Evolutionary conservation across 2,329 filamentous ascomycete genomes (phyloP).

Genomic region (Pochonia chlamydosporia): DNA sequence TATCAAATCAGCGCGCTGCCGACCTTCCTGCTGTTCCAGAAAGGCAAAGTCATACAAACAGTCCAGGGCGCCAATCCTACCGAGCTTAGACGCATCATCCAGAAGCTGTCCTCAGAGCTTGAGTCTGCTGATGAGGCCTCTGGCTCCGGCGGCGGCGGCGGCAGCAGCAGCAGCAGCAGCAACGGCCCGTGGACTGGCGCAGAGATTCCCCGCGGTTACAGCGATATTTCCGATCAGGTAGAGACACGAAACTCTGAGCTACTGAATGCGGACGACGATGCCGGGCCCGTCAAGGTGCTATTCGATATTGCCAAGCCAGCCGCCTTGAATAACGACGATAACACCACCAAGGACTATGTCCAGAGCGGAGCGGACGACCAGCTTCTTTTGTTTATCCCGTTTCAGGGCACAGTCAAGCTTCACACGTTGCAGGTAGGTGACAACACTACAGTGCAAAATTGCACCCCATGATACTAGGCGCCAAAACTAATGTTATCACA

Average conservation of each 20-base stretch:
- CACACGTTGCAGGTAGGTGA: constrained; percentile 65
- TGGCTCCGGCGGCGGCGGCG: constrained; percentile 30
- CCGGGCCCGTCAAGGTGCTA: constrained; percentile 65
- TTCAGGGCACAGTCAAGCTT: constrained; percentile 81
- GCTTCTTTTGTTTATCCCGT: constrained; percentile 86
- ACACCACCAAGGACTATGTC: constrained; percentile 68
- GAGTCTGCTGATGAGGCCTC: constrained; percentile 43
- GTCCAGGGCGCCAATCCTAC: constrained; percentile 69
- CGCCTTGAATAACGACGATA: constrained; percentile 52
- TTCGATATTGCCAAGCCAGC: constrained; percentile 67
- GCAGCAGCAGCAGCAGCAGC: constrained; percentile 24
- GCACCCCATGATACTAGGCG: background rate
- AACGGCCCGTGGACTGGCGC: constrained; percentile 65
- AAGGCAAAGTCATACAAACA: constrained; percentile 60
- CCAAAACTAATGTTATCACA: background rate
- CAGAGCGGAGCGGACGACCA: constrained; percentile 98
- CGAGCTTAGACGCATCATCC: constrained; percentile 64
- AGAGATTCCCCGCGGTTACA: constrained; percentile 71
- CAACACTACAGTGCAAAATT: no score
- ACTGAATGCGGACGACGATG: constrained; percentile 76
- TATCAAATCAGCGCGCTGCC: constrained; percentile 75
- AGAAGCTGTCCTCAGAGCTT: constrained; percentile 65
- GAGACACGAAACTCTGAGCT: constrained; percentile 78
- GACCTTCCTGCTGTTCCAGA: constrained; percentile 85
- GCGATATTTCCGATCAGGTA: constrained; percentile 75